Percentiles rank a stretch among this genome's conserved stretches.
Conservation (phyloP, 2,329 filamentous ascomycete species). For the Aureobasidium sp. region DNA sequence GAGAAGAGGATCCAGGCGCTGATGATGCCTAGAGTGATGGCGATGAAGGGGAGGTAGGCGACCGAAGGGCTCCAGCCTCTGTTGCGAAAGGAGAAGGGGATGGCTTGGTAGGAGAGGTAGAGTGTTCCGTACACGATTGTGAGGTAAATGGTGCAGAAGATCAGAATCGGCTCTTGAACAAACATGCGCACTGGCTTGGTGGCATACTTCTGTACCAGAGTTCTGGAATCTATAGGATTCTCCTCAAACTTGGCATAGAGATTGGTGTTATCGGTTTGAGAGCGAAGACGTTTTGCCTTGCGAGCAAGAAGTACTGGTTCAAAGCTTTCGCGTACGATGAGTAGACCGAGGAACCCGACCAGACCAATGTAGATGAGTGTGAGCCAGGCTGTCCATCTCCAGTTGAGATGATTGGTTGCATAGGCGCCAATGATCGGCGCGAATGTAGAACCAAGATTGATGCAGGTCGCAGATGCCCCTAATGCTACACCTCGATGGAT, state of each 20-base stretch:
- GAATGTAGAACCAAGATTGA: constrained; percentile 41
- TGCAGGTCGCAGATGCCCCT: constrained; percentile 37
- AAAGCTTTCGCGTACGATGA: constrained; percentile 47
- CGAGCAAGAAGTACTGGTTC: constrained; percentile 40
- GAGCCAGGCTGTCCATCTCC: constrained; percentile 51
- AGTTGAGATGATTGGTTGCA: constrained; percentile 41
- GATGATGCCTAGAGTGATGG: constrained; percentile 34
- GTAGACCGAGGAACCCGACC: constrained; percentile 35
- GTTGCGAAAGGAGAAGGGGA: constrained; percentile 38
- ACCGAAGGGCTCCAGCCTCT: constrained; percentile 35
- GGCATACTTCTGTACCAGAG: constrained; percentile 38
- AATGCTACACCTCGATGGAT: constrained; percentile 37
- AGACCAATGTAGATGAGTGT: constrained; percentile 41
- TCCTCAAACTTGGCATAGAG: constrained; percentile 40
- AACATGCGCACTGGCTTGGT: constrained; percentile 35
- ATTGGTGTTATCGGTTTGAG: constrained; percentile 40
- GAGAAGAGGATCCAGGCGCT: constrained; percentile 26
- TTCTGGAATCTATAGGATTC: constrained; percentile 29
- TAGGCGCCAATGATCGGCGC: constrained; percentile 45
- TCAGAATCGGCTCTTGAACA: constrained; percentile 40
- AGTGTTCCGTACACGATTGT: constrained; percentile 26
- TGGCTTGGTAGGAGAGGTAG: constrained; percentile 43
- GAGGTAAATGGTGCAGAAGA: constrained; percentile 39
- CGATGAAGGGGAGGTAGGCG: constrained; percentile 37
- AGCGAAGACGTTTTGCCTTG: constrained; percentile 41